Evolutionary conservation across 768 basidiomycete species (phyloP).

Genomic region (Psilocybe tampanensis): DNA sequence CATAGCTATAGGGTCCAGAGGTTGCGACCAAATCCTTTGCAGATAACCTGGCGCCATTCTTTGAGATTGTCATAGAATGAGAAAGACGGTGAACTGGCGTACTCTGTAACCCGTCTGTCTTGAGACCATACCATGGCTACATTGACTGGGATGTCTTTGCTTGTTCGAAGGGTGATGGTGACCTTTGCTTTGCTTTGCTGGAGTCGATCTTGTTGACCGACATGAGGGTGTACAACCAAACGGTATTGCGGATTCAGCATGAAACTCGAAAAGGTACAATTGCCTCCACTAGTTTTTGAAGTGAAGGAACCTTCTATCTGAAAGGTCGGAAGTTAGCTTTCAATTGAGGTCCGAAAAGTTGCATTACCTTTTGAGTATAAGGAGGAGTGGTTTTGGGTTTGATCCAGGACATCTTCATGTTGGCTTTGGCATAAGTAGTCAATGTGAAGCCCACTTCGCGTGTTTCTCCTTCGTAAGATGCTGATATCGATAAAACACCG

Average conservation of each 20-base stretch:
- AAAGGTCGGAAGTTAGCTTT: background rate
- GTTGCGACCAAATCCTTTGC: slow-evolving; percentile 72
- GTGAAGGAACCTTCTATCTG: slow-evolving; percentile 69
- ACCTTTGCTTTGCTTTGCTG: slow-evolving; percentile 34
- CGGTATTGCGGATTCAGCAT: slow-evolving; percentile 92
- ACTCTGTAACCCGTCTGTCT: slow-evolving; percentile 79
- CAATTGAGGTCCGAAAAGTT: background rate
- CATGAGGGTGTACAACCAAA: slow-evolving; percentile 53
- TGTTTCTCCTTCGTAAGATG: slow-evolving; percentile 71
- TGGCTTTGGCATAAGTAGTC: slow-evolving; percentile 52
- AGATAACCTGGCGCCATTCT: slow-evolving; percentile 40
- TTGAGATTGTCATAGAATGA: background rate
- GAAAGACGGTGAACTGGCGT: slow-evolving; percentile 28
- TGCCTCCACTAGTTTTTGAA: slow-evolving; percentile 80
- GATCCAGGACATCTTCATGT: slow-evolving; percentile 47
- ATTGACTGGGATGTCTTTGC: slow-evolving; percentile 74
- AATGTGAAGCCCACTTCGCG: slow-evolving; percentile 68
- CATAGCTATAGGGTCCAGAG: slow-evolving; percentile 84
- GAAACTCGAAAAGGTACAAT: slow-evolving; percentile 76
- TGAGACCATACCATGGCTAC: slow-evolving; percentile 73
- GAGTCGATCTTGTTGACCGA: slow-evolving; percentile 1
- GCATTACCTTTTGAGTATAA: slow-evolving; percentile 40
- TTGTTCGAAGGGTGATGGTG: slow-evolving; percentile 51
- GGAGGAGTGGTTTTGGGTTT: slow-evolving; percentile 38
- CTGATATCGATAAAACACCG: slow-evolving; percentile 53